phyloP scores from a whole-genome alignment of 441 rosid species.

The Eruca vesicaria region DNA sequence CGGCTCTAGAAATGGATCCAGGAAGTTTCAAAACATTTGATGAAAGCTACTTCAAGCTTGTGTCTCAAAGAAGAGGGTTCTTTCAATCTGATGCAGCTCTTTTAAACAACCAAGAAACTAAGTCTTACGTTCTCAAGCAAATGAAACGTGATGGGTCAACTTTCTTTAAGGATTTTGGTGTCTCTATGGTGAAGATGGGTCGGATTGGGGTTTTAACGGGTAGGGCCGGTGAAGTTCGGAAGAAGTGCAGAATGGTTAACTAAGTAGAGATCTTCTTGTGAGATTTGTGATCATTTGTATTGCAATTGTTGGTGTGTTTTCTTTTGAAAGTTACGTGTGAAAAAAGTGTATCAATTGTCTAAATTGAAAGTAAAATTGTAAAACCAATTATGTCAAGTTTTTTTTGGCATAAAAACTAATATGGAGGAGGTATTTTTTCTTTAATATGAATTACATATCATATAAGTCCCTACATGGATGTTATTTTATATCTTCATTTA shows the following conservation, averaged over 20 bases:
- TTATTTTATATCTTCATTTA: neutral
- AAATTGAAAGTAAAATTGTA: neutral
- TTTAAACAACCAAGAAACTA: constrained; percentile 42
- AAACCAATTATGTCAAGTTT: neutral
- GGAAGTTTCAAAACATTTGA: constrained; percentile 65
- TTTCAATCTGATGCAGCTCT: constrained; percentile 59
- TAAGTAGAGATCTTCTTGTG: neutral
- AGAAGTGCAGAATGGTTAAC: constrained; percentile 49
- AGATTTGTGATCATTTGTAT: neutral
- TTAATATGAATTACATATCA: neutral
- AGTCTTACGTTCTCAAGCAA: constrained; percentile 44
- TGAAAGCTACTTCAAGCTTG: constrained; percentile 37
- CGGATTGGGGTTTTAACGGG: constrained; percentile 60
- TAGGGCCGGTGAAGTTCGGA: constrained; percentile 48
- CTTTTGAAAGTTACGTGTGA: neutral
- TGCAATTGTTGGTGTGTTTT: neutral
- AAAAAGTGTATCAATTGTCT: neutral
- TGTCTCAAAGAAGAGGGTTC: constrained; percentile 53
- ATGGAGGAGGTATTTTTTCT: neutral
- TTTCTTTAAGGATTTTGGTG: constrained; percentile 59
- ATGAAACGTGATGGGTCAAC: constrained; percentile 21
- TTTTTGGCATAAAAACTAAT: neutral
- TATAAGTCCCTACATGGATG: neutral
- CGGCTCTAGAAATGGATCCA: constrained; percentile 65
- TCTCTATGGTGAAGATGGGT: constrained; percentile 66